These are phyloP conservation scores for Penicillium turbatum DNA, from an alignment of 495 filamentous ascomycete species.

Conservation along the genomic window DNA sequence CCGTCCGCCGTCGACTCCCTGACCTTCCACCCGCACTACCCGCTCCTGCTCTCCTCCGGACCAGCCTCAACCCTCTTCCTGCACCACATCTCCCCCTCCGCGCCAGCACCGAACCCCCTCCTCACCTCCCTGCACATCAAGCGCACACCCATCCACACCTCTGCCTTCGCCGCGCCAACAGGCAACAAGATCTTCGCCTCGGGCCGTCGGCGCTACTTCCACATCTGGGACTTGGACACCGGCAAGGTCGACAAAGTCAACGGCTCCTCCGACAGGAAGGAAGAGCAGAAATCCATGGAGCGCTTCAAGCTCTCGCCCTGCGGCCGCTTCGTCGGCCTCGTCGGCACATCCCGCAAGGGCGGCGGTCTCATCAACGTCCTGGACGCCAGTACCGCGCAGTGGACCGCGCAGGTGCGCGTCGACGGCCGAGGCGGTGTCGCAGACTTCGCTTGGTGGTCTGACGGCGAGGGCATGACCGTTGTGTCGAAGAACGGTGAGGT, in stretches of 20 bases:
- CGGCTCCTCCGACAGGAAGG: constrained; percentile 60
- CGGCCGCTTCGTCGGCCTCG: constrained; percentile 76
- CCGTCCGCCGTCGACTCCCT: constrained; percentile 78
- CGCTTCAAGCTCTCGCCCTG: constrained; percentile 79
- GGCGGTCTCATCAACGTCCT: constrained; percentile 86
- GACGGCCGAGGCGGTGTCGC: constrained; percentile 79
- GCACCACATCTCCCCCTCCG: constrained; percentile 76
- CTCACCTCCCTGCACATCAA: constrained; percentile 85
- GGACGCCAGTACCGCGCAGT: constrained; percentile 76
- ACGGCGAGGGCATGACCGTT: constrained; percentile 72
- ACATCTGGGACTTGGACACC: constrained; percentile 82
- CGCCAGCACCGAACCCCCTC: constrained; percentile 74
- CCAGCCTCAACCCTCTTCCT: constrained; percentile 78
- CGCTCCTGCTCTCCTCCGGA: constrained; percentile 84
- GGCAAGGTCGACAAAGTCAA: constrained; percentile 82
- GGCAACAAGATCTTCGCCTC: constrained; percentile 68
- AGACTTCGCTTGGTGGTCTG: constrained; percentile 86
- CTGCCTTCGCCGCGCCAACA: constrained; percentile 59
- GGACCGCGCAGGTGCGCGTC: constrained; percentile 77
- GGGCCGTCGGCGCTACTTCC: constrained; percentile 84
- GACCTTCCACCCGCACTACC: constrained; percentile 80
- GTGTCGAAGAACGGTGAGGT: constrained; percentile 82
- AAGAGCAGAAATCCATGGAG: constrained; percentile 88
- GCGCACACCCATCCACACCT: constrained; percentile 72
- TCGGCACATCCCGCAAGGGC: constrained; percentile 72